Percentiles rank a stretch among this genome's conserved stretches.
Evolutionary conservation across 805 yeast genomes (phyloP).

Genomic region (Starmerella floris): DNA sequence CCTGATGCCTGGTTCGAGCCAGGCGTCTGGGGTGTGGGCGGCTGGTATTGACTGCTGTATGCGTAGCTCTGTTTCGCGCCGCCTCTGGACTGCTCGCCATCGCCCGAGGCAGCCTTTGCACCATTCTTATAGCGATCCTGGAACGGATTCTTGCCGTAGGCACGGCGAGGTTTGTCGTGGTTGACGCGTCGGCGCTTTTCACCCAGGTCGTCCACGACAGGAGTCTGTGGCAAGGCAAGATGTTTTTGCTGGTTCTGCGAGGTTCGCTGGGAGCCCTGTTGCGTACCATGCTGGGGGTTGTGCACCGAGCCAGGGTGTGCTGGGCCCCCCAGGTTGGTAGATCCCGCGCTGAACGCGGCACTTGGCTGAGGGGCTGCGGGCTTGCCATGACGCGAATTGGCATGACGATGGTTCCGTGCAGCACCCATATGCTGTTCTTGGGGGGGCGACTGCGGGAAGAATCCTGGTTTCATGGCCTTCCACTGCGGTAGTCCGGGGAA

Average conservation of each 20-base stretch:
- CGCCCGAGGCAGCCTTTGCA: no score
- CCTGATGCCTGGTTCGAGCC: background rate
- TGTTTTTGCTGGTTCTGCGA: background rate
- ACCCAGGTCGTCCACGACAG: constrained; percentile 8
- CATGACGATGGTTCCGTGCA: no score
- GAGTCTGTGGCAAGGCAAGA: background rate
- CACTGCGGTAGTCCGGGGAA: background rate
- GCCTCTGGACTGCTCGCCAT: no score
- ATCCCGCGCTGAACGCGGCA: no score
- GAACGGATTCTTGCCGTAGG: no score
- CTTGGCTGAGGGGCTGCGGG: no score
- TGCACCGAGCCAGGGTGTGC: no score
- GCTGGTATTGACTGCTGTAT: background rate
- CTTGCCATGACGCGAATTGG: no score
- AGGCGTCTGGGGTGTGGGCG: constrained; percentile 13
- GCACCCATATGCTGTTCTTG: constrained; percentile 8
- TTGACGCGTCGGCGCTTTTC: constrained; percentile 15
- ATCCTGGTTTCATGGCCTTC: constrained; percentile 1
- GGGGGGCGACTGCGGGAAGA: constrained; percentile 15
- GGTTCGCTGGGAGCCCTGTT: no score
- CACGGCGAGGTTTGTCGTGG: background rate
- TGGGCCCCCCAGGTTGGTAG: no score
- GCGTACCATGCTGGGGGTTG: no score
- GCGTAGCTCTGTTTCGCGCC: background rate
- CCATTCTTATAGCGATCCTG: no score